These are phyloP conservation scores for Phaeosphaeriaceae sp. DNA, from an alignment of 2,329 filamentous ascomycete genomes.

Conservation along the genomic window DNA sequence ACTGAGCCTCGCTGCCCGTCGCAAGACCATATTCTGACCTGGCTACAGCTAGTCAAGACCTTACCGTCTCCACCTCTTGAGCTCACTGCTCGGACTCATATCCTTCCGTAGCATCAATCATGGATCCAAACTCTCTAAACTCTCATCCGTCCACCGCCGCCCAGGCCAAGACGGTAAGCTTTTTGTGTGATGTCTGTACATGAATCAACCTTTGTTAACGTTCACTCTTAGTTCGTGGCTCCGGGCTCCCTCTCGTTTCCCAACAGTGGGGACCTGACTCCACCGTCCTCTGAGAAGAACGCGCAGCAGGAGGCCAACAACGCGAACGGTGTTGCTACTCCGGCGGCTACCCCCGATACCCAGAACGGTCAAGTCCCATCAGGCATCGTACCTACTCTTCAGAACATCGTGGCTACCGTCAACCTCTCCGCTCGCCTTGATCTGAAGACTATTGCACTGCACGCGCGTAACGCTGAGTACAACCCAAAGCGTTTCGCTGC, in stretches of 20 bases:
- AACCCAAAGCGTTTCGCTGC: constrained; percentile 99
- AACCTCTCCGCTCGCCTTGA: constrained; percentile 99
- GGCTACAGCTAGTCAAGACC: constrained; percentile 42
- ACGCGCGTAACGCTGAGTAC: constrained; percentile 98
- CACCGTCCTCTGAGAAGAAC: constrained; percentile 75
- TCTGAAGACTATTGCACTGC: constrained; percentile 97
- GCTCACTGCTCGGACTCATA: constrained; percentile 34
- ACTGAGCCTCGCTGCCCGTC: constrained; percentile 36
- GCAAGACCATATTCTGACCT: constrained; percentile 40
- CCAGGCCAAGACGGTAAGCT: constrained; percentile 78
- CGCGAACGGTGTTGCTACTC: constrained; percentile 78
- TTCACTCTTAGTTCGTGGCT: constrained; percentile 68
- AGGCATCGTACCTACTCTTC: constrained; percentile 65
- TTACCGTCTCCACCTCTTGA: constrained; percentile 35
- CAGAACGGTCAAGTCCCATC: constrained; percentile 68
- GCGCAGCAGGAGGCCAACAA: constrained; percentile 58
- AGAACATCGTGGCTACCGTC: constrained; percentile 97
- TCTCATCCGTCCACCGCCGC: constrained; percentile 90
- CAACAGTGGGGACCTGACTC: constrained; percentile 79
- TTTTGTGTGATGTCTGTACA: constrained; percentile 29
- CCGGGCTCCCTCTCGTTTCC: constrained; percentile 93
- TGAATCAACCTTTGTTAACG: constrained; percentile 27
- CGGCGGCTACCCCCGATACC: constrained; percentile 83
- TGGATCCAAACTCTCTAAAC: constrained; percentile 77
- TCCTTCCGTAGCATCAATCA: constrained; percentile 58